phyloP scores from a whole-genome alignment of 306 rosid species.

The Vigna angularis region DNA sequence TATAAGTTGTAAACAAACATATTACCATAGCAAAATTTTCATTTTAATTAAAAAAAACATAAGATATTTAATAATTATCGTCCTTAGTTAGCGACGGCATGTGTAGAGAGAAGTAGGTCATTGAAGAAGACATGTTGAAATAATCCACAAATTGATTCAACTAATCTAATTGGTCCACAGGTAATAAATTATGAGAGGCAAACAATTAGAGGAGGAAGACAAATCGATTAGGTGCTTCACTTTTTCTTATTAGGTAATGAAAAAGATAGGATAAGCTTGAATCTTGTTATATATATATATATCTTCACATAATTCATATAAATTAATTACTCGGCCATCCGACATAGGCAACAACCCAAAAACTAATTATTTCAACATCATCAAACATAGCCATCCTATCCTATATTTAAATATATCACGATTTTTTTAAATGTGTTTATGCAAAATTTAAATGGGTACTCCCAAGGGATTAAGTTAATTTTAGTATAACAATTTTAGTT shows the following conservation, averaged over 20 bases:
- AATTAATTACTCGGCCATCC: too few relatives aligned
- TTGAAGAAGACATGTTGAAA: not conserved
- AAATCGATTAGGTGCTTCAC: not conserved
- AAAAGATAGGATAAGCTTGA: not conserved
- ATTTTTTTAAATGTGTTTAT: too few relatives aligned
- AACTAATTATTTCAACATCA: too few relatives aligned
- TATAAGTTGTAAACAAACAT: too few relatives aligned
- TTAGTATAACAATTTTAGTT: too few relatives aligned
- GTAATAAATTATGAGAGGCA: not conserved
- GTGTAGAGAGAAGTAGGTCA: conserved; percentile 10
- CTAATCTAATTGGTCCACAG: conserved; percentile 5
- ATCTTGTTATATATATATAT: not conserved
- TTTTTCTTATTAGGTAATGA: not conserved
- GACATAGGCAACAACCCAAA: too few relatives aligned
- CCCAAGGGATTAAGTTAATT: too few relatives aligned
- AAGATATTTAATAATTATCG: too few relatives aligned
- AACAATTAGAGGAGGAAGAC: not conserved
- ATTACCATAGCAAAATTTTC: not conserved
- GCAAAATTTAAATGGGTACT: too few relatives aligned
- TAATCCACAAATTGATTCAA: not conserved
- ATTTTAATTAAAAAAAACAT: too few relatives aligned
- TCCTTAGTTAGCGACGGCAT: not conserved
- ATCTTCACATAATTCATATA: not conserved
- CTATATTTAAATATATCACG: too few relatives aligned
- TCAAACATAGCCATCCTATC: too few relatives aligned